phyloP scores from a whole-genome alignment of 1,284 basidiomycete genomes.

The Mycosarcoma mackinlayi region DNA sequence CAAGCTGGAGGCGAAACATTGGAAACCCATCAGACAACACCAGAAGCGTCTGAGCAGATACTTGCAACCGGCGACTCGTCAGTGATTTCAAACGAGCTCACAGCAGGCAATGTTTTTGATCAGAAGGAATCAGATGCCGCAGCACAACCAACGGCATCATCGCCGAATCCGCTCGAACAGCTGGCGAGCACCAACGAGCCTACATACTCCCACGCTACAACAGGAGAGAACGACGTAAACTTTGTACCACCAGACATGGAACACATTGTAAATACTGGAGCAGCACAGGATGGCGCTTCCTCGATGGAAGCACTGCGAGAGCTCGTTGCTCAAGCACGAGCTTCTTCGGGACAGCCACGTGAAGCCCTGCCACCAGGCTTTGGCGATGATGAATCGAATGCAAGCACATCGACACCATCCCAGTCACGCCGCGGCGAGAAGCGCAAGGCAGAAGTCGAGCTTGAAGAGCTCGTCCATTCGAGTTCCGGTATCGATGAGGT shows the following conservation, averaged over 20 bases:
- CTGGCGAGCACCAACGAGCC: too few species aligned
- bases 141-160: neutral
- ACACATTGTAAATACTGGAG: constrained; percentile 44
- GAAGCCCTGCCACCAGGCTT: constrained; percentile 45
- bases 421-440: constrained; percentile 20
- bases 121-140: neutral
- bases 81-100: too few species aligned
- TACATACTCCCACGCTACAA: neutral
- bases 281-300: constrained; percentile 24
- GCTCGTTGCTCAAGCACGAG: constrained; percentile 39
- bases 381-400: constrained; percentile 17
- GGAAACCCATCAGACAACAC: neutral
- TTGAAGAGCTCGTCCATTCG: constrained; percentile 14
- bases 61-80: neutral
- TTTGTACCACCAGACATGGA: constrained; percentile 46
- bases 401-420: neutral
- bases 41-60: neutral
- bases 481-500: constrained; percentile 35
- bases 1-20: neutral
- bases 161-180: neutral
- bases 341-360: constrained; percentile 30
- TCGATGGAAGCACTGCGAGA: constrained; percentile 46
- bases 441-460: constrained; percentile 44
- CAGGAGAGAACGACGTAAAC: constrained; percentile 14
- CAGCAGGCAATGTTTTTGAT: neutral